Evolutionary conservation across 2,329 filamentous ascomycete species (phyloP), one percentile per base, ranked within the genome.

Genomic region (Fusarium caatingaense): DNA sequence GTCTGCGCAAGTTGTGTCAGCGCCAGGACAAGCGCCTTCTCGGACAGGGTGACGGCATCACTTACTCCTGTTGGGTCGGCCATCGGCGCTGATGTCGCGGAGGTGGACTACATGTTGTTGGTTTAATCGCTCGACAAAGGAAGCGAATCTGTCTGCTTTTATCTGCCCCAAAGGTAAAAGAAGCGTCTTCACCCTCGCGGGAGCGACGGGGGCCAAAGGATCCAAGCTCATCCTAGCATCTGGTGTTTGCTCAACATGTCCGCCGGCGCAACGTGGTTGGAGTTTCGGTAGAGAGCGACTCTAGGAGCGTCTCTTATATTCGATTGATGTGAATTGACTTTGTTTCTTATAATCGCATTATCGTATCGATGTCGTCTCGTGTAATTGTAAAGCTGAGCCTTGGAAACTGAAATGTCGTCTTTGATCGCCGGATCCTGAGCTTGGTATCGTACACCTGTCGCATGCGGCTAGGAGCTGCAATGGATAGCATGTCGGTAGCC

Each of bases 111-210:
- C 88, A 86, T 92, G 90, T 80, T 97, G 92, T 71, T 87, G 84
- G 77, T 92, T 90, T 66, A 99, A 85, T 75, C 93, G 88, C 68
- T 91, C 87, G 70, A 95, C 87, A 79, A 97, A 97, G 70, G 87
- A 85, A 73, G 90, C 82, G 80, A 98, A 98, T 64, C 92, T 89
- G 56, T 92, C 90, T 66, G 91, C 89, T 79, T 91, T 94, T 79
- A 98, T 96, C 77, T 89, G 91, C 56, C 95, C 95, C 72, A 97
- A 86, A 57, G 96, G 96, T 66, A 98, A 85, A 64, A 97, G 88
- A 74, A 98, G 88, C 68, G 92, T 93, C 83, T 93, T 92, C 78
- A 98, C 89, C 86, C 93, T 92, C 83, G 94, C 95, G 79, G 94
- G 94, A 81, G 94, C 92, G 84, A 94, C 90, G 81, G 95, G 94